phyloP scores from a whole-genome alignment of 2,329 filamentous ascomycete genomes.

The Ambrosiella xylebori region DNA sequence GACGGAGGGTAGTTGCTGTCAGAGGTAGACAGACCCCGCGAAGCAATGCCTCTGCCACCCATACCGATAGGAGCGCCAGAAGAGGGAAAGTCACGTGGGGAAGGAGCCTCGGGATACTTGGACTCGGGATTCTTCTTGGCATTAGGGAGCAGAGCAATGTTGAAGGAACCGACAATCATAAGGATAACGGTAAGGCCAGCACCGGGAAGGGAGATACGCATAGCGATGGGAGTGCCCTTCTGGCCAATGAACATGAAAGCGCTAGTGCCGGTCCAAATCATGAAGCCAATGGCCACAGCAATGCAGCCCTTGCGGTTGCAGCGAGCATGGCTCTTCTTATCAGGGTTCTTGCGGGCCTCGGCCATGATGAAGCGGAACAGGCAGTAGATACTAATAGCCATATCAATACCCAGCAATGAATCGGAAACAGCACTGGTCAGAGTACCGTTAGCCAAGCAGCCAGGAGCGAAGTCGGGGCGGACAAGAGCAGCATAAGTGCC shows the following conservation, averaged over 20 bases:
- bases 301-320: slow-evolving; percentile 25
- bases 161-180: slow-evolving; percentile 21
- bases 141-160: slow-evolving; percentile 24
- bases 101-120: slow-evolving; percentile 12
- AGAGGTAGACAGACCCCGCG: slow-evolving; percentile 25
- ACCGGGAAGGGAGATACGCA: slow-evolving; percentile 33
- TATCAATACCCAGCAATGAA: slow-evolving; percentile 28
- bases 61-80: slow-evolving; percentile 1
- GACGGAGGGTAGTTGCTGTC: slow-evolving; percentile 28
- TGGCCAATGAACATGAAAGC: slow-evolving; percentile 34
- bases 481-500: slow-evolving; percentile 38
- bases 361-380: slow-evolving; percentile 23
- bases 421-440: slow-evolving; percentile 28
- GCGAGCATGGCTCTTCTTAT: slow-evolving; percentile 20
- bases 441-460: slow-evolving; percentile 33
- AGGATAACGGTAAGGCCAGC: slow-evolving; percentile 32
- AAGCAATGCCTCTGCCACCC: not conserved
- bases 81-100: slow-evolving; percentile 16
- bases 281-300: slow-evolving; percentile 26
- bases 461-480: slow-evolving; percentile 31
- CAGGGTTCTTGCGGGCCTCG: slow-evolving; percentile 14
- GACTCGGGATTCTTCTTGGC: slow-evolving; percentile 10
- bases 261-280: slow-evolving; percentile 39
- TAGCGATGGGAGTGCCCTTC: slow-evolving; percentile 23
- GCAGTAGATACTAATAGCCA: slow-evolving; percentile 27